Evolutionary conservation across 2,329 filamentous ascomycete species (phyloP), one percentile per base, ranked within the genome.

Genomic region (Ascochyta pisi): DNA sequence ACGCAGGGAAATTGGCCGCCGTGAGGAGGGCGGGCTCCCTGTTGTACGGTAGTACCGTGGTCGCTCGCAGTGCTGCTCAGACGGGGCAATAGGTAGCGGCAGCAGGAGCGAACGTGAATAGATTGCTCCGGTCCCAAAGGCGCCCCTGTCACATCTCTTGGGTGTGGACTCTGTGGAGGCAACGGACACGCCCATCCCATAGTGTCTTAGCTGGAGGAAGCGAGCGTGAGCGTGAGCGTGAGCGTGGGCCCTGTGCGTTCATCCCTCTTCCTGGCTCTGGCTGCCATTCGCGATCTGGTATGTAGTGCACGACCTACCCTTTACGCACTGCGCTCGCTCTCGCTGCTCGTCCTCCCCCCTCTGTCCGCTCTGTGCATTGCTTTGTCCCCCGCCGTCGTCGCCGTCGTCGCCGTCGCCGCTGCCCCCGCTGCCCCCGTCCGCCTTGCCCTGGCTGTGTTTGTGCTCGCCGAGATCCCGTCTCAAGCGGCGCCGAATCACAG

Each of bases 401-500:
- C 19, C 19, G 19, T 19, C 19, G 19, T 2, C 19, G 19, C 31
- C 37, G 37, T 29, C 27, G 27, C 27, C 8, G 27, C 27, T 29
- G 19, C 19, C 19, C 19, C 19, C 24, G 24, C 24, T 31, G 29
- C 29, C 13, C 29, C 10, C 29, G 29, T 31, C 29, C 12, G 29
- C 29, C 29, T 12, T 31, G 29, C 29, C 29, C 27, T 19, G 19
- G 19, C 19, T 26, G 24, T 26, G 24, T 26, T 26, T 26, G 24
- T 26, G 38, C 39, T 48, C 46, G 45, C 51, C 51, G 45, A 49
- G 51, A 44, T 39, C 24, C 24, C 44, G 51, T 47, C 53, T 54
- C 52, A 50, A 39, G 53, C 49, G 50, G 41, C 57, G 58, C 57
- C 62, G 56, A 54, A 61, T 51, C 54, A 46, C 63, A 59, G 58